phyloP scores from a whole-genome alignment of 495 filamentous ascomycete species.

The Tricharina praecox region DNA sequence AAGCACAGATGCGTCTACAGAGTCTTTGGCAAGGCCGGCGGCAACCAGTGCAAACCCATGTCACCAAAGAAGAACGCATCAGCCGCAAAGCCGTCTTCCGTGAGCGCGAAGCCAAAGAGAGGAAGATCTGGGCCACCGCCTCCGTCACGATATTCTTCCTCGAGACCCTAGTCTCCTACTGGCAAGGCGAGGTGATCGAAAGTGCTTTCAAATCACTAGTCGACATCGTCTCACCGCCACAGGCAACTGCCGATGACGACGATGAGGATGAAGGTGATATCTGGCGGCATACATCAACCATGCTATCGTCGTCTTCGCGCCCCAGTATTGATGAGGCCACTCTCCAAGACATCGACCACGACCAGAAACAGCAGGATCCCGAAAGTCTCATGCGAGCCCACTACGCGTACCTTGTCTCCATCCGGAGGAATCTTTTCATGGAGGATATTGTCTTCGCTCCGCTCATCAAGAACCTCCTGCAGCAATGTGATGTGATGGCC shows the following conservation, averaged over 20 bases:
- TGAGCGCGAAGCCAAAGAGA: conserved; percentile 43
- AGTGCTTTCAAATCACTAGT: conserved; percentile 36
- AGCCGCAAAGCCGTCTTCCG: conserved; percentile 40
- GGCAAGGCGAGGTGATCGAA: conserved; percentile 76
- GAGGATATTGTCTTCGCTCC: conserved; percentile 50
- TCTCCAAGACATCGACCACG: not conserved
- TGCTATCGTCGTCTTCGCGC: too few relatives aligned
- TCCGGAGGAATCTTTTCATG: conserved; percentile 54
- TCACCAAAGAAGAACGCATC: conserved; percentile 42
- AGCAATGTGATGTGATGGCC: conserved; percentile 57
- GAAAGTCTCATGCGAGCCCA: conserved; percentile 70
- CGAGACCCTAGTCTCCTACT: conserved; percentile 65
- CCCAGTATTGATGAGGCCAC: not conserved
- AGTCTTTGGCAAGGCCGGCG: conserved; percentile 70
- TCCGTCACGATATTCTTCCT: conserved; percentile 74
- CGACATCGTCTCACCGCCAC: conserved; percentile 1
- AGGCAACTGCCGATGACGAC: not conserved
- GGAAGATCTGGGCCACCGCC: conserved; percentile 71
- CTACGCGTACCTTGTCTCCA: conserved; percentile 48
- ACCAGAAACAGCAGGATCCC: conserved; percentile 48
- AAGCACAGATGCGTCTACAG: conserved; percentile 64
- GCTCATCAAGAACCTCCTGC: conserved; percentile 51
- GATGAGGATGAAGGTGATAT: conserved; percentile 8
- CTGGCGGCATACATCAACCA: too few relatives aligned
- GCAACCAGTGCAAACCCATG: conserved; percentile 45